A percentile compares a stretch with the other conserved stretches of the same genome.
phyloP scores from a whole-genome alignment of 495 filamentous ascomycete species.

The Staphylotrichum longicolle region DNA sequence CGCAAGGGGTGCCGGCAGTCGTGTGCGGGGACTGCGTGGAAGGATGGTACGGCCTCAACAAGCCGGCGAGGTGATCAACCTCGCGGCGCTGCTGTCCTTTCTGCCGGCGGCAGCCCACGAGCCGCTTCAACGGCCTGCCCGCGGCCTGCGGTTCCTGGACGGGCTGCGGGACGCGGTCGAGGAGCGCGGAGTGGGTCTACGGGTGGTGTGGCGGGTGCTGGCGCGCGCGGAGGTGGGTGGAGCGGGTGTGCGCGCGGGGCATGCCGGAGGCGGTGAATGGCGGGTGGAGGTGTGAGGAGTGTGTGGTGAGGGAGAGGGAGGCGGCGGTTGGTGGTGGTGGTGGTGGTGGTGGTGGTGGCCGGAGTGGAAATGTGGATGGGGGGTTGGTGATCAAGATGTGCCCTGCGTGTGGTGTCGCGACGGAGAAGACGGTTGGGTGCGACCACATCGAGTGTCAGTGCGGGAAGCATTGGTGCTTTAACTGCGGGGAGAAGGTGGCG shows the following conservation, averaged over 20 bases:
- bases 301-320: conserved; percentile 2
- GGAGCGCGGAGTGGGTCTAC: conserved; percentile 41
- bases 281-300: conserved; percentile 21
- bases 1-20: conserved; percentile 22
- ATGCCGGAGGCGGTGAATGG: conserved; percentile 2
- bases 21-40: conserved; percentile 26
- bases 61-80: conserved; percentile 37
- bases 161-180: conserved; percentile 31
- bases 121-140: conserved; percentile 22
- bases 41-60: conserved; percentile 35
- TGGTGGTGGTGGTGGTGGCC: background rate
- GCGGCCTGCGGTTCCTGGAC: conserved; percentile 15
- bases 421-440: conserved; percentile 19
- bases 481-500: conserved; percentile 10
- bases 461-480: conserved; percentile 22
- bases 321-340: background rate
- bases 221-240: conserved; percentile 34
- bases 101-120: conserved; percentile 39
- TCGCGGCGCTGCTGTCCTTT: conserved; percentile 46
- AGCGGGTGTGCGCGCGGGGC: conserved; percentile 17
- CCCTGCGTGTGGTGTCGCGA: conserved; percentile 20
- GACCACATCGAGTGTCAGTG: conserved; percentile 23
- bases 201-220: conserved; percentile 42
- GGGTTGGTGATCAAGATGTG: conserved; percentile 15
- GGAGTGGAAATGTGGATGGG: background rate